Base-by-base conservation (phyloP, 1,139 yeast genomes). In the Yamadazyma spencermartinsiae region DNA sequence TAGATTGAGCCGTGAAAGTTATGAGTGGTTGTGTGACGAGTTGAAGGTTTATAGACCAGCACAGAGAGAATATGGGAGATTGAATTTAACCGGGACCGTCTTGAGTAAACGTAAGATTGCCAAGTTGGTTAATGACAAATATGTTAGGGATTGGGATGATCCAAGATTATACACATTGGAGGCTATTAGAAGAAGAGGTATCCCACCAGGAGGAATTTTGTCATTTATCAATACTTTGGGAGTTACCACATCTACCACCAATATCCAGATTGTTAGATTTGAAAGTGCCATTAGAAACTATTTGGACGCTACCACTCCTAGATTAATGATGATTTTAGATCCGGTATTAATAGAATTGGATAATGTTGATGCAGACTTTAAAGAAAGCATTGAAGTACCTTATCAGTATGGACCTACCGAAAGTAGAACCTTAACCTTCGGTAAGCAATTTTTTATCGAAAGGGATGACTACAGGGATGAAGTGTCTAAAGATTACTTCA, bases 151-250 rank as follows among this genome's bases (percentile, higher is more conserved):
- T 32, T 94, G 99, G 98, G 95, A 94, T 64, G 99, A 94, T 65
- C 99, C 99, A 51, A 80, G 99, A 58, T 74, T 94, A 56, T 92
- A 82, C 63, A 94, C 99, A 7, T 76, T 94, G 51, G 98, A 89
- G 55, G 96, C 95, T 33, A 82, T 94, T 44, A 85, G 88, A 59
- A 86, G 99, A 64, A 86, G 99, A 61, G 99, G 99, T 68, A 83
- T 94, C 7, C 98, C 99, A 48, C 98, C 99, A n/a, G 98, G 98
- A 26, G 97, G 98, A 18, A 87, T 94, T 58, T 74, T 94, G 54
- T 79, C 89, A 29, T 94, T 94, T 61, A 86, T 94, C 55, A 88
- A 90, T 59, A 94, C 96, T 34, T 76, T 94, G 51, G 99, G 99
- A 54, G 98, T 94, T 39, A 94, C 98, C 35, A 92, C 98, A 1